Percentiles rank a stretch among this genome's conserved stretches.
Evolutionary conservation across 768 basidiomycete species (phyloP).

Genomic region (Hericium rajendrae): DNA sequence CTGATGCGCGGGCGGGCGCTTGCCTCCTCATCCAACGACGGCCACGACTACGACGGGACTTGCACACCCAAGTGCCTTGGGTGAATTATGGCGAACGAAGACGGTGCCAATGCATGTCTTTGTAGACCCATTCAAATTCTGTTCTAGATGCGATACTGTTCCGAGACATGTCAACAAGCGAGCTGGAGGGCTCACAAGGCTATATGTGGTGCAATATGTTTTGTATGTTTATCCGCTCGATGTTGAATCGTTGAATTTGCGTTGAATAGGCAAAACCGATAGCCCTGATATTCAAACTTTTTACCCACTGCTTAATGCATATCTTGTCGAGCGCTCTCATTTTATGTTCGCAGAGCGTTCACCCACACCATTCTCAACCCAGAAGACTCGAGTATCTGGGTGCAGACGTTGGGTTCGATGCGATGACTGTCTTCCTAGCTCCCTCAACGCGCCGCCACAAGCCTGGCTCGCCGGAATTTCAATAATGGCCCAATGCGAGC

Average conservation of each 20-base stretch:
- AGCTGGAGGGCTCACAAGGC: background rate
- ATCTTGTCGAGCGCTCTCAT: slow-evolving; percentile 18
- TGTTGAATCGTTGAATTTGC: too few relatives aligned
- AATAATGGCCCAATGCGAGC: too few relatives aligned
- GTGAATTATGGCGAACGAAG: too few relatives aligned
- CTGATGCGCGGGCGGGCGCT: too few relatives aligned
- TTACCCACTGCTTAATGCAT: slow-evolving; percentile 25
- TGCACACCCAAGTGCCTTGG: too few relatives aligned
- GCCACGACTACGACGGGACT: too few relatives aligned
- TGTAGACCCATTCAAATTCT: background rate
- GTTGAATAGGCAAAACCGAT: slow-evolving; percentile 24
- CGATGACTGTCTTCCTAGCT: too few relatives aligned
- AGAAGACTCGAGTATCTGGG: too few relatives aligned
- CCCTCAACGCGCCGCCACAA: background rate
- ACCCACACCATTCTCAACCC: slow-evolving; percentile 7
- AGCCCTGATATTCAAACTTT: slow-evolving; percentile 24
- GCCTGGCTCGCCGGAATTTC: background rate
- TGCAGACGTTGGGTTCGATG: too few relatives aligned
- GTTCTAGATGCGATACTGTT: background rate
- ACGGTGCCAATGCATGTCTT: background rate
- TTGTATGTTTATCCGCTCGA: background rate
- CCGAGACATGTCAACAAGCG: background rate
- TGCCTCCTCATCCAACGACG: too few relatives aligned
- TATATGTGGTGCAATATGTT: background rate
- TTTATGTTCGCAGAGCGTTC: slow-evolving; percentile 15